phyloP scores from a whole-genome alignment of 768 basidiomycete species.

The Boletus coccyginus region DNA sequence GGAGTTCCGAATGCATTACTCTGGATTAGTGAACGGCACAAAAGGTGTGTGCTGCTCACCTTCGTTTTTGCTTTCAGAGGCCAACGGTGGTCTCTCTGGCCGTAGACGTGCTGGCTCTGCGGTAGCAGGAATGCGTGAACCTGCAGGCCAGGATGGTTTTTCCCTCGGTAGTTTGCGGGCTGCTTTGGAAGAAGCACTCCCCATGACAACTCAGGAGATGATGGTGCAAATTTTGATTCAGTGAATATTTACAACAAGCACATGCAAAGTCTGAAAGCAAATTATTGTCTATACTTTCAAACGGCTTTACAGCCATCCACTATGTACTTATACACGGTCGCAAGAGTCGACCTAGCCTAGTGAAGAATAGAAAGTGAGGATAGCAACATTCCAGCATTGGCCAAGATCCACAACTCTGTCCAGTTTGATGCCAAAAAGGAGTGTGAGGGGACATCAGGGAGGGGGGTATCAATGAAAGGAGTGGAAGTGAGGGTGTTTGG shows the following conservation, averaged over 20 bases:
- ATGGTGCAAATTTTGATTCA: not conserved
- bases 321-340: constrained; percentile 40
- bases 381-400: constrained; percentile 33
- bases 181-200: constrained; percentile 58
- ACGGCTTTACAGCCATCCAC: constrained; percentile 38
- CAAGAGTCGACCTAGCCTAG: constrained; percentile 28
- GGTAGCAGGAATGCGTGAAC: constrained; percentile 36
- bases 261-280: constrained; percentile 7
- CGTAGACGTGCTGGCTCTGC: constrained; percentile 11
- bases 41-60: constrained; percentile 30
- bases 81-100: constrained; percentile 28
- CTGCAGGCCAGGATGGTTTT: constrained; percentile 45
- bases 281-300: constrained; percentile 31
- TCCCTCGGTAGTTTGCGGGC: constrained; percentile 53
- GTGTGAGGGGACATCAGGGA: constrained; percentile 19
- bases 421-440: constrained; percentile 24
- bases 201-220: constrained; percentile 42
- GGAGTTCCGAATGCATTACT: not conserved
- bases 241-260: not conserved
- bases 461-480: constrained; percentile 32
- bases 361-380: constrained; percentile 30
- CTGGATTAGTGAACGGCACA: not conserved
- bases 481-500: constrained; percentile 20
- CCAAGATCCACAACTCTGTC: constrained; percentile 23
- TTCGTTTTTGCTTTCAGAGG: constrained; percentile 52